Evolutionary conservation across 2,329 filamentous ascomycete species (phyloP).

Genomic region (Trichoderma simmonsii): DNA sequence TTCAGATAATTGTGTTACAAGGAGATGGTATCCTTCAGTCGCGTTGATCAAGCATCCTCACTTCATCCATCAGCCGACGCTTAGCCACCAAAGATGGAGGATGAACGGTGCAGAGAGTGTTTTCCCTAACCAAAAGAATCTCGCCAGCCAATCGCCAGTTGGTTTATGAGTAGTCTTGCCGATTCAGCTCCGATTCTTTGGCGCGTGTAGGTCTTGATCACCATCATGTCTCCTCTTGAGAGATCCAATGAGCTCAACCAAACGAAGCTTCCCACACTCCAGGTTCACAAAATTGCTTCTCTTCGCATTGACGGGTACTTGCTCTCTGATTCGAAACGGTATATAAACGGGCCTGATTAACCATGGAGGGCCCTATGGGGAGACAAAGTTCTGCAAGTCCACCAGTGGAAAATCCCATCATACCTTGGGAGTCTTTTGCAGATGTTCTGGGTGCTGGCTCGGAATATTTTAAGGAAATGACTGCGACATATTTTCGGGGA

Average conservation of each 20-base stretch:
- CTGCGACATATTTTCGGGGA: fast-evolving
- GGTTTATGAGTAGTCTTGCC: neutral
- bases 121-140: neutral
- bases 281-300: neutral
- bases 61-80: neutral
- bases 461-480: neutral
- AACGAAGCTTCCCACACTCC: neutral
- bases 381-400: neutral
- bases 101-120: neutral
- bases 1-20: neutral
- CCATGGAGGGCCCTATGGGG: neutral
- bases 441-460: neutral
- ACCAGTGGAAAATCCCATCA: neutral
- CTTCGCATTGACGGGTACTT: neutral
- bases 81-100: neutral
- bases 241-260: neutral
- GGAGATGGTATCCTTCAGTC: neutral
- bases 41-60: neutral
- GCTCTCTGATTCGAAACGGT: neutral
- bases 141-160: neutral
- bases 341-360: neutral
- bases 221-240: neutral
- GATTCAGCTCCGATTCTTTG: neutral
- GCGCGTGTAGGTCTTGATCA: neutral
- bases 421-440: neutral